Conservation (phyloP, 108 stramenopile genomes). For the Nitzschia palea region DNA sequence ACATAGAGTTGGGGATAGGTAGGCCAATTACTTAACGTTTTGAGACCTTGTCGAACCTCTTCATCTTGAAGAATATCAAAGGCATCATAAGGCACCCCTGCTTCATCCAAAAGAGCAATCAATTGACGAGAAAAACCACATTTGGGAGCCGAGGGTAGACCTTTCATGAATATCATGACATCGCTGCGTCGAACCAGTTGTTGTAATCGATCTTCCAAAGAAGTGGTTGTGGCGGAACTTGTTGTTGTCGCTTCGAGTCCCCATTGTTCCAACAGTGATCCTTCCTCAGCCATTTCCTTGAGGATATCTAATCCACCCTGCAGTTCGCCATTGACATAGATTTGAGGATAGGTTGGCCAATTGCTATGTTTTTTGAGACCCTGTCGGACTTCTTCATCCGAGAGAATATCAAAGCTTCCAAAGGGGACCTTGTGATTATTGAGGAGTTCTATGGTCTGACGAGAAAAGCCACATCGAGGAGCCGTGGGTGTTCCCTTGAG, state of each 20-base stretch:
- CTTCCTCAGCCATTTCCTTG: conserved; percentile 90
- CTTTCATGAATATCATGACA: conserved; percentile 98
- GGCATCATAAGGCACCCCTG: conserved; percentile 70
- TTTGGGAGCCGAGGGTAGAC: conserved; percentile 82
- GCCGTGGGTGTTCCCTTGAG: conserved; percentile 90
- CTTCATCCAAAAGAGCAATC: conserved; percentile 77
- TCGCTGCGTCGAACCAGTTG: conserved; percentile 54
- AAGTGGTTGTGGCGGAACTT: neutral
- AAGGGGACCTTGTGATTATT: conserved; percentile 63
- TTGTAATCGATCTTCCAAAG: conserved; percentile 59
- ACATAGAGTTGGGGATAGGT: conserved; percentile 97
- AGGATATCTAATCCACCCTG: conserved; percentile 97
- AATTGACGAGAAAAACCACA: conserved; percentile 94
- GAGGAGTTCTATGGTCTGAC: conserved; percentile 83
- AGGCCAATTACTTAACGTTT: conserved; percentile 91
- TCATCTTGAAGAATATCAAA: conserved; percentile 89
- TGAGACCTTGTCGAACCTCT: conserved; percentile 91
- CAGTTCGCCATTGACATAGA: conserved; percentile 93
- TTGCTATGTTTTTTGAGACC: conserved; percentile 84
- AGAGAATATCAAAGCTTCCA: conserved; percentile 86
- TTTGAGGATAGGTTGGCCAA: conserved; percentile 97
- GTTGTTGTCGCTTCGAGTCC: neutral
- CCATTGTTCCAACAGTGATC: conserved; percentile 59
- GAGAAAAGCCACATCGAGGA: conserved; percentile 94
- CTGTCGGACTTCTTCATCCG: conserved; percentile 86